phyloP scores from a whole-genome alignment of 139 green algal species.

The Closterium sp. region DNA sequence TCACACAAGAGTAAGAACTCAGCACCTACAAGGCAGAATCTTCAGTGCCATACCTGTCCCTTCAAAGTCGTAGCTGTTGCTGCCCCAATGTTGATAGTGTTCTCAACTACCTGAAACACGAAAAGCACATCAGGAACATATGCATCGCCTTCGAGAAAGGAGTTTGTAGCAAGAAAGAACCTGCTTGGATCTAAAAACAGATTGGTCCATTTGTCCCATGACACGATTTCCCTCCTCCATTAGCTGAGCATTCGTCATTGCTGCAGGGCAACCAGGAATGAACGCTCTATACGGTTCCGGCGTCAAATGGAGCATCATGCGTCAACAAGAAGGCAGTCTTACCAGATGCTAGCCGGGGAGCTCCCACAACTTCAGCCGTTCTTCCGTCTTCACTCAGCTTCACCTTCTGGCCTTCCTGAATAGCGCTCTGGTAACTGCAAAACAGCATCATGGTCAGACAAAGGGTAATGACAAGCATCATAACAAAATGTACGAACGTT shows the following conservation, averaged over 20 bases:
- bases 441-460: neutral
- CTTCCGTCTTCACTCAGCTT: neutral
- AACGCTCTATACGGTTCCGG: neutral
- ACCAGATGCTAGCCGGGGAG: neutral
- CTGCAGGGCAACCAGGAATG: neutral
- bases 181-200: neutral
- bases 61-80: neutral
- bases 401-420: neutral
- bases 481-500: neutral
- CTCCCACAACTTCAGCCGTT: neutral
- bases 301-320: neutral
- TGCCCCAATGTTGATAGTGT: neutral
- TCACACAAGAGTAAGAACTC: neutral
- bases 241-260: neutral
- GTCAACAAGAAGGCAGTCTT: neutral
- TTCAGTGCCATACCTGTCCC: neutral
- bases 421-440: neutral
- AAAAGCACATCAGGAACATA: neutral
- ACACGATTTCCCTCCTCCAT: neutral
- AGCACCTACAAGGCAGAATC: neutral
- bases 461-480: neutral
- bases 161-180: neutral
- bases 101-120: neutral
- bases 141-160: neutral
- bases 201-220: neutral